Evolutionary conservation across 768 basidiomycete genomes (phyloP).

Genomic region (Mycena rosella): DNA sequence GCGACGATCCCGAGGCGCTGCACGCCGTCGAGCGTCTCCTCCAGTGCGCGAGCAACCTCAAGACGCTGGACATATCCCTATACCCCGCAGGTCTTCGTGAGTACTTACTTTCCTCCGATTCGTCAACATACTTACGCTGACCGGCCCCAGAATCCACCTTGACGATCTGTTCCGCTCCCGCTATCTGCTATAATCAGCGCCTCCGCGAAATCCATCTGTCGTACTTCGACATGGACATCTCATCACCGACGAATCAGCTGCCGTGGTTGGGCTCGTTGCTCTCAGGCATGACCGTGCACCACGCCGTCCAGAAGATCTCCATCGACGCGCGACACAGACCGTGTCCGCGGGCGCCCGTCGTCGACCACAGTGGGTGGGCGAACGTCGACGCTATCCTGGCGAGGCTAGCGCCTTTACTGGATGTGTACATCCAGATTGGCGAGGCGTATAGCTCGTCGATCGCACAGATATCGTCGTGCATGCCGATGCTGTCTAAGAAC

Average conservation of each 20-base stretch:
- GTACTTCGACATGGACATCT: constrained; percentile 26
- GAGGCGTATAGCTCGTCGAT: background rate
- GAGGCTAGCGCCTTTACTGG: background rate
- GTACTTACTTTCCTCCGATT: background rate
- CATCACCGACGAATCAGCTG: constrained; percentile 31
- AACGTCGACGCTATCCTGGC: constrained; percentile 19
- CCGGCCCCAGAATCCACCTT: background rate
- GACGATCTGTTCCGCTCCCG: constrained; percentile 8
- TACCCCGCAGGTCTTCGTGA: constrained; percentile 20
- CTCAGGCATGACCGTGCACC: constrained; percentile 14
- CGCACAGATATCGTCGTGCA: constrained; percentile 4
- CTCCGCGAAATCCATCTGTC: constrained; percentile 23
- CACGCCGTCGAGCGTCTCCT: constrained; percentile 24
- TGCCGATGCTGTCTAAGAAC: constrained; percentile 7
- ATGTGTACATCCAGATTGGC: constrained; percentile 14
- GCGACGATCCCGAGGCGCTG: constrained; percentile 8
- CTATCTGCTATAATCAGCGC: constrained; percentile 26
- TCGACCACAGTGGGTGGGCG: constrained; percentile 10
- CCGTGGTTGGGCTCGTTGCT: constrained; percentile 22
- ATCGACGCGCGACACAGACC: constrained; percentile 23
- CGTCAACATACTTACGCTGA: background rate
- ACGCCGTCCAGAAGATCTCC: constrained; percentile 9
- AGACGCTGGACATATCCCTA: constrained; percentile 21
- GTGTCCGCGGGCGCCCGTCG: background rate
- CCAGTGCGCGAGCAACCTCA: constrained; percentile 11